Evolutionary conservation across 148 eudicot species (phyloP), one percentile per base, ranked within the genome.

Genomic region (Beta vulgaris): DNA sequence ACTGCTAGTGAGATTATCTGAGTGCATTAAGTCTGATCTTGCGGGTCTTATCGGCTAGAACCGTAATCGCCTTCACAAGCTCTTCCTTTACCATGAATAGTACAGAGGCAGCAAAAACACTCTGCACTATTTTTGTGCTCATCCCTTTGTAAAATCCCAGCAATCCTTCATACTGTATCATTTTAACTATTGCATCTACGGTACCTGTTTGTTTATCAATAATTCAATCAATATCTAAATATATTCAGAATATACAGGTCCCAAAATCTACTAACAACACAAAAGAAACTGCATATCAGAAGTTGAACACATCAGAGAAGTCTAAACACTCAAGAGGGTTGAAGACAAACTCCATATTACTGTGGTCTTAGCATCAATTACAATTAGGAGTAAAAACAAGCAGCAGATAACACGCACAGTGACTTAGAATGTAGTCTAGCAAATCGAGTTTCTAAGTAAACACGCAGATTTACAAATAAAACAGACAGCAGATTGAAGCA

Each of bases 21-120:
- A 84, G 31, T 37, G 66, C 57, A 51, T 78, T 85, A 39, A 61
- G 69, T 51, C 75, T 66, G 68, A 82, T 32, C 68, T 74, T 83
- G 43, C 77, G 84, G 70, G 80, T 80, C 80, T 85, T 90, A 23
- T 83, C 72, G 39, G 86, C 67, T 54, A 88, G 83, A 46, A 73
- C 40, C 12, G 67, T 73, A 65, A 71, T 84, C 70, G 86, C 85
- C 84, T 91, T 91, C 15, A 93, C 98, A 66, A 93, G 85, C 86
- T 93, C 97, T 80, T 93, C 97, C 83, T 93, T 93, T 63, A 93
- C 76, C 98, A 87, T 91, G 84, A 93, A 93, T 66, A 93, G 91
- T 51, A 93, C 86, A 55, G 98, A 89, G 43, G 98, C 98, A 46
- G 98, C 98, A 78, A 93, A 87, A 51, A 93, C 95, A 78, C 98